Evolutionary conservation across 1,284 basidiomycete species (phyloP).

Genomic region (Pseudozyma hubeiensis): DNA sequence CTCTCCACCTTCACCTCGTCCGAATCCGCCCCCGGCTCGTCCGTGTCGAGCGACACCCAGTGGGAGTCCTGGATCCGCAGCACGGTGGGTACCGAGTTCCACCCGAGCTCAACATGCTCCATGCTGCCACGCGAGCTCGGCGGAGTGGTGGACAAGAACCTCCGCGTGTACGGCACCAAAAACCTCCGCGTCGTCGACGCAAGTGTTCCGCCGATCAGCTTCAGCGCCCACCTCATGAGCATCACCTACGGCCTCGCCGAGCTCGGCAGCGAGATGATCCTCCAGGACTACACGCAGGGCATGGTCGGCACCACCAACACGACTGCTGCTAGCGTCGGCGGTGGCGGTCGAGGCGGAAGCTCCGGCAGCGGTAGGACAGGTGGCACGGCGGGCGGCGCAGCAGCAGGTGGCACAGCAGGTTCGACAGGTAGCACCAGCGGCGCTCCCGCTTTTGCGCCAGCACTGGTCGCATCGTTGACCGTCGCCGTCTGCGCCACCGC

Average conservation of each 20-base stretch:
- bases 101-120: slow-evolving; percentile 70
- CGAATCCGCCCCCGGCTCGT: slow-evolving; percentile 39
- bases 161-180: slow-evolving; percentile 58
- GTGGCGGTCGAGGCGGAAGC: not conserved
- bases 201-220: slow-evolving; percentile 65
- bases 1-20: slow-evolving; percentile 25
- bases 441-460: not conserved
- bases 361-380: not conserved
- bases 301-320: slow-evolving; percentile 2
- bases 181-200: slow-evolving; percentile 58
- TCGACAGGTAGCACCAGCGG: not conserved
- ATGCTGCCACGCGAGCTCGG: slow-evolving; percentile 59
- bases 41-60: slow-evolving; percentile 70
- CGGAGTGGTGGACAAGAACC: slow-evolving; percentile 59
- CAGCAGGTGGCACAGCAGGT: not conserved
- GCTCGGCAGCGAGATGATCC: slow-evolving; percentile 54
- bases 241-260: slow-evolving; percentile 74
- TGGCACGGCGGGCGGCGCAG: not conserved
- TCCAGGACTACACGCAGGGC: slow-evolving; percentile 10
- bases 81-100: slow-evolving; percentile 70
- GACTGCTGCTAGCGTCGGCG: not conserved
- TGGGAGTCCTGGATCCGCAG: slow-evolving; percentile 72
- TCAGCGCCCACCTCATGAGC: slow-evolving; percentile 72
- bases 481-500: not conserved
- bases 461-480: not conserved